These are phyloP conservation scores for Balamuthia mandrillaris DNA, from an alignment of 208 protist genomes.

Conservation along the genomic window DNA sequence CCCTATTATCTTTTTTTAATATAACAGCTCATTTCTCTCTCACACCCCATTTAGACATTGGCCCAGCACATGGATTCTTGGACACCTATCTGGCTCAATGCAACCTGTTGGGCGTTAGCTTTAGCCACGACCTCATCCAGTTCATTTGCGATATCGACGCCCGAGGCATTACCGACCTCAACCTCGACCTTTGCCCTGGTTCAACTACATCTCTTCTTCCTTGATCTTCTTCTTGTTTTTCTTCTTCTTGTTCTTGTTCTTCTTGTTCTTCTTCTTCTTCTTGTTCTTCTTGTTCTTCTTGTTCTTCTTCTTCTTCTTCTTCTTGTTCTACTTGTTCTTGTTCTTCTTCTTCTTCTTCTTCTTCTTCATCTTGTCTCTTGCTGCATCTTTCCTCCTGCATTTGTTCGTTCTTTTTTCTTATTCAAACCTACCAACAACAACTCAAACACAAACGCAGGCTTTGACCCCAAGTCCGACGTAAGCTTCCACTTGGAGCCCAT, in stretches of 20 bases:
- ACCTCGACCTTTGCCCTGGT: neutral
- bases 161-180: neutral
- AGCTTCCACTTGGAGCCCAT: conserved; percentile 11
- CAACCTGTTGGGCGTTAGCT: neutral
- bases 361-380: too few species aligned
- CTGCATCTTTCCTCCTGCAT: too few species aligned
- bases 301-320: too few species aligned
- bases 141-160: neutral
- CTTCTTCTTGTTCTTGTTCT: too few species aligned
- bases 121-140: neutral
- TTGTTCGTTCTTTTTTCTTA: neutral
- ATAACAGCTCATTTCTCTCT: too few species aligned
- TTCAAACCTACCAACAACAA: neutral
- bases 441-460: neutral
- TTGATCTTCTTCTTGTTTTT: too few species aligned
- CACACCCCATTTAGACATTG: too few species aligned
- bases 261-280: too few species aligned
- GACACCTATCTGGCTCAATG: neutral
- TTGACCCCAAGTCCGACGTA: neutral
- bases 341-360: too few species aligned
- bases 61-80: neutral
- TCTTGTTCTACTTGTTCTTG: too few species aligned
- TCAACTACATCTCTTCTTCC: neutral
- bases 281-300: too few species aligned
- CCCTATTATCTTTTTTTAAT: too few species aligned